Evolutionary conservation across 1,284 basidiomycete genomes (phyloP), one percentile per base, ranked within the genome.

Genomic region (Moesziomyces antarcticus): DNA sequence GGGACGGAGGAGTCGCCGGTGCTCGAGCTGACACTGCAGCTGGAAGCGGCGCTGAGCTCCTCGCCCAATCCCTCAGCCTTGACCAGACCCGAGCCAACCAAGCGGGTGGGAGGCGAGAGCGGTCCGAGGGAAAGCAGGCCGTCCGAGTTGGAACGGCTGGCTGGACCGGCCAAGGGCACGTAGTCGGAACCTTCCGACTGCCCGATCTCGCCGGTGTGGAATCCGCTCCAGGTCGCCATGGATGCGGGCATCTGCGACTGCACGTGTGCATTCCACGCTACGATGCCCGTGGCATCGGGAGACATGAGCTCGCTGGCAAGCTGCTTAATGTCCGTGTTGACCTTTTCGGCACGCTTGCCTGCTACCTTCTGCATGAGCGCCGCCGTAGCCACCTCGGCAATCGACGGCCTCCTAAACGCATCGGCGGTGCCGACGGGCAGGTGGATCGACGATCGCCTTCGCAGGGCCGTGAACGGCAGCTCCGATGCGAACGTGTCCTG

Each of bases 391-490:
- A 66, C 52, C 44, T 74, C 72, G 14, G 66, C 72, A 14, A 74
- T 54, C n/a, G 58, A 62, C 3, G 72, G 72, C 14, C 66, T 50
- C 10, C 66, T 52, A 44, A 74, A 60, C 10, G 58, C 50, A 49
- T 66, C 65, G 3, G 60, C 48, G 21, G 47, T 51, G 5, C 62
- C 66, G 13, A 74, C 58, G 3, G 72, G 56, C 8, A 62, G 47
- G 35, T 69, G 72, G 27, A 70, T 69, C 30, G 72, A 74, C 45
- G 66, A 70, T 30, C 72, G 57, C 33, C 72, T 48, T 25, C 72
- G 72, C 33, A 69, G 42, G 3, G 56, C 48, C 18, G 53, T 35
- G 20, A 70, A 33, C 1, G 66, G 66, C 43, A 65, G 45, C 33
- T 74, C 72, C 13, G 56, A 33, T 13, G 57, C 27, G 40, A 74